phyloP scores from a whole-genome alignment of 805 yeast genomes.

The Candida chilensis region DNA sequence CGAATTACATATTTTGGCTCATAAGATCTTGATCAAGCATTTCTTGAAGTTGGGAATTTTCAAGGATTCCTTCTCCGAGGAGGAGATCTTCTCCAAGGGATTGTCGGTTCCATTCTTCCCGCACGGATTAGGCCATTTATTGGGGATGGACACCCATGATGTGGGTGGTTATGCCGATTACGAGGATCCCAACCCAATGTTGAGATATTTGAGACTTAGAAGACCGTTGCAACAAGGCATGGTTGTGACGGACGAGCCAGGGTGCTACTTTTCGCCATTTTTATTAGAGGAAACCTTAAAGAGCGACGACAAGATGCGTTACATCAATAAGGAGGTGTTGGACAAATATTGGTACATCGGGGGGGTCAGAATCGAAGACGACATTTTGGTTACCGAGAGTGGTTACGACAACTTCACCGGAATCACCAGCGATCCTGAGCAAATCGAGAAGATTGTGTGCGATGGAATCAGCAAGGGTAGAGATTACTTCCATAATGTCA shows the following conservation, averaged over 20 bases:
- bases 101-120: slow-evolving; percentile 81
- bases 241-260: slow-evolving; percentile 95
- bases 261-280: slow-evolving; percentile 82
- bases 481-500: slow-evolving; percentile 51
- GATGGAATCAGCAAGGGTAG: slow-evolving; percentile 57
- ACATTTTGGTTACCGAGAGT: slow-evolving; percentile 62
- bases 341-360: slow-evolving; percentile 82
- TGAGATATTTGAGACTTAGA: slow-evolving; percentile 73
- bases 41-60: slow-evolving; percentile 74
- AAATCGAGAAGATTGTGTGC: slow-evolving; percentile 68
- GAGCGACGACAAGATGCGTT: slow-evolving; percentile 37
- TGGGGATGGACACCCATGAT: slow-evolving; percentile 96
- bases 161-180: slow-evolving; percentile 87
- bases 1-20: slow-evolving; percentile 72
- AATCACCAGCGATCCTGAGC: slow-evolving; percentile 80
- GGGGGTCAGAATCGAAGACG: slow-evolving; percentile 97
- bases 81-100: slow-evolving; percentile 63
- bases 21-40: slow-evolving; percentile 62
- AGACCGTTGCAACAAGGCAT: slow-evolving; percentile 63
- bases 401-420: slow-evolving; percentile 80
- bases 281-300: slow-evolving; percentile 57
- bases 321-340: slow-evolving; percentile 55
- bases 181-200: slow-evolving; percentile 70
- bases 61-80: slow-evolving; percentile 39
- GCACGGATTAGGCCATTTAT: slow-evolving; percentile 89